Percentiles rank a stretch among this genome's conserved stretches.
phyloP scores from a whole-genome alignment of 768 basidiomycete species.

The Boletus sensibilis region DNA sequence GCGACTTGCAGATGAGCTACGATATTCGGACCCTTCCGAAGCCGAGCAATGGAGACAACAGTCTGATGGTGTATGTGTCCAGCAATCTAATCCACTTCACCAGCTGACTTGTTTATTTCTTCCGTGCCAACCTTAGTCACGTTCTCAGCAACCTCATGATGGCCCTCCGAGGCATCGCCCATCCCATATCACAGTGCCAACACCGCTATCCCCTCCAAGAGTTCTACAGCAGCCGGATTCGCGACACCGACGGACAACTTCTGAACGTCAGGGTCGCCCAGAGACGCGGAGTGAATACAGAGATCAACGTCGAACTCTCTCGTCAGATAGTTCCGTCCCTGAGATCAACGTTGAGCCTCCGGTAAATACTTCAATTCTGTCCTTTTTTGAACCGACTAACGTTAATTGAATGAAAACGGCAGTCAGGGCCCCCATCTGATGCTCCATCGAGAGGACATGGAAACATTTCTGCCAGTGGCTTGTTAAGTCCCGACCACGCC shows the following conservation, averaged over 20 bases:
- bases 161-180: constrained; percentile 20
- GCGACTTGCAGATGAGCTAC: constrained; percentile 34
- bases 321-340: constrained; percentile 36
- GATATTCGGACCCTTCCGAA: constrained; percentile 34
- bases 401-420: constrained; percentile 6
- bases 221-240: constrained; percentile 10
- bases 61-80: constrained; percentile 17
- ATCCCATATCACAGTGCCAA: constrained; percentile 22
- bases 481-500: constrained; percentile 35
- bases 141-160: constrained; percentile 11
- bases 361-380: constrained; percentile 18
- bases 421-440: constrained; percentile 35
- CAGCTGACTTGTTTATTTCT: neutral
- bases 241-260: constrained; percentile 20
- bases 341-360: constrained; percentile 34
- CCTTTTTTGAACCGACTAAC: constrained; percentile 15
- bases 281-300: constrained; percentile 15
- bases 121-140: constrained; percentile 14
- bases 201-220: constrained; percentile 28
- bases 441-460: constrained; percentile 30
- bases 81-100: neutral
- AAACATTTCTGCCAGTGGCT: constrained; percentile 6
- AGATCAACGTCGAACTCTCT: constrained; percentile 25
- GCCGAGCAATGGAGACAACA: constrained; percentile 34
- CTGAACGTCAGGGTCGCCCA: constrained; percentile 28